Base-by-base conservation (phyloP, 202 grass and related monocot genomes). In the Bolboschoenoplectus hybrid region DNA sequence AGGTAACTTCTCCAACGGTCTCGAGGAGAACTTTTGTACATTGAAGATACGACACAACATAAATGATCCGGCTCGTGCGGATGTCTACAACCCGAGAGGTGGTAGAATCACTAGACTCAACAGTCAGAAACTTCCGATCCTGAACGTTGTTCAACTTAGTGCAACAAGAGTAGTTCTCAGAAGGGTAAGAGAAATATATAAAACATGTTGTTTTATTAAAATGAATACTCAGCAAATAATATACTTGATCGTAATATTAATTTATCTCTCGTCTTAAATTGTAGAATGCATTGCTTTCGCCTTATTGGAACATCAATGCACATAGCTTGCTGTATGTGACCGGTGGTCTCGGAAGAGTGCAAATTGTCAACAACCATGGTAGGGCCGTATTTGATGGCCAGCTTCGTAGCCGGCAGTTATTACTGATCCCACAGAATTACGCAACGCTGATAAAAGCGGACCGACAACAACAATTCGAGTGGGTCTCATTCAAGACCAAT, bases 401-500 rank as follows among this genome's bases (percentile, higher is more conserved):
- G 74, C 82, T 89, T 35, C 50, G 38, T 9, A 71, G 70, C 5
- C 45, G 14, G 43, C 87, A 89, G 20, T 17, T 89, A 61, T 45
- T 89, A 43, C 5, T 86, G 35, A 58, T 89, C 75, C 87, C 87
- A 2, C 87, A 86, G 26, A 38, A 85, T 74, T 89, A 69, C 1
- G 83, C 9, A 1, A 64, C 81, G 13, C 36, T 41, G 17, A 66
- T 80, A 57, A 69, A 65, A 57, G 87, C 87, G 8, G 47, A 64
- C n/a, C 72, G 9, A 41, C 71, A 85, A 32, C 50, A 68, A 9
- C 64, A 67, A 39, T 80, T 88, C 53, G 67, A 70, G 3, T 88
- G 81, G 70, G 81, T 88, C 34, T 84, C 86, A 34, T 88, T 88
- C 81, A 79, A 84, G 38, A 88, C 86, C 46, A 88, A 88, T 49